Evolutionary conservation across 768 basidiomycete genomes (phyloP), one percentile per base, ranked within the genome.

Genomic region (Tulasnella sp.): DNA sequence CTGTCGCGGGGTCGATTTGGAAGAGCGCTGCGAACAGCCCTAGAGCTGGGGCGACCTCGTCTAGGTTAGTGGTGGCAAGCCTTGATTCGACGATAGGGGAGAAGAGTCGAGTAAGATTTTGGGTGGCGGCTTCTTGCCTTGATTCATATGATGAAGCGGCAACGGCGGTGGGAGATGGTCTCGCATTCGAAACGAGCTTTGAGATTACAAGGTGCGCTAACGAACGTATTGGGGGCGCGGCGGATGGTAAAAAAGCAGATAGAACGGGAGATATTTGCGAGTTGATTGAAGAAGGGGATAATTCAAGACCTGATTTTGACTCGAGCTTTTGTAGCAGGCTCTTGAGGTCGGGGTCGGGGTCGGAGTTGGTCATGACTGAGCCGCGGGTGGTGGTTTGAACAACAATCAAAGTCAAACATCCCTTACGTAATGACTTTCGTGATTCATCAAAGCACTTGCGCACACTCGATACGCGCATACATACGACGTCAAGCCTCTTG

Each of bases 11-110:
- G 82, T 95, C 94, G n/a, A 95, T 90, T 83, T 95, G 94, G 83
- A 95, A 94, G 27, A 97, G 86, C 0, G 93, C 94, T n/a, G 89
- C 87, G 74, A 96, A 87, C 84, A 95, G 92, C 0, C 90, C 88
- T 52, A 93, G 85, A 16, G 90, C 91, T 19, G 86, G 85, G 24
- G 92, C 85, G 38, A 91, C 84, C 46, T 87, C 86, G 16, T 68
- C 21, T 19, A 83, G 79, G 84, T 93, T 91, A 27, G 89, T 86
- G 3, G 89, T 88, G 71, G 91, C 86, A 14, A 95, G 86, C 62
- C 87, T 86, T 18, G 87, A 84, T 10, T 88, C 81, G 44, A 93
- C 84, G 0, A 86, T 82, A 39, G 89, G 88, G 34, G 88, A 86
- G 81, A 95, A 90, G 19, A 87, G 82, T 42, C 85, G 86, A 74